Conservation (phyloP, 495 filamentous ascomycete genomes). For the Penicillium waksmanii region DNA sequence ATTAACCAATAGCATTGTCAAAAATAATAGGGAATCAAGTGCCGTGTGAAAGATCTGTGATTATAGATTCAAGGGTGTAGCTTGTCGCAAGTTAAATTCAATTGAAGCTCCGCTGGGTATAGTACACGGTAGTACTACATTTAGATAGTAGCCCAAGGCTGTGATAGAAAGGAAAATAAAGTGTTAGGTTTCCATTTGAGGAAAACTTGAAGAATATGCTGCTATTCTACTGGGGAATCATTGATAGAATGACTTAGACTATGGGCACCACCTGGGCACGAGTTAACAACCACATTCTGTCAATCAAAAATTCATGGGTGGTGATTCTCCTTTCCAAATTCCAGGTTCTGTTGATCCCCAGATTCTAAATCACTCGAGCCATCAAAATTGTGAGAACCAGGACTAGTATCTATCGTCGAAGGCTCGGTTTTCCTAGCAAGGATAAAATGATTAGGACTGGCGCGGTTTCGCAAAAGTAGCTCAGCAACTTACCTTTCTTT, state of each 20-base stretch:
- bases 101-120: neutral
- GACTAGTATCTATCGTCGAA: neutral
- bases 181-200: too few species aligned
- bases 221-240: too few species aligned
- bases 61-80: too few species aligned
- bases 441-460: neutral
- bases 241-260: too few species aligned
- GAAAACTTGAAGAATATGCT: too few species aligned
- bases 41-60: too few species aligned
- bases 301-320: neutral
- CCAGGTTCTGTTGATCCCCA: neutral
- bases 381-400: constrained; percentile 6
- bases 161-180: too few species aligned
- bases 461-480: neutral
- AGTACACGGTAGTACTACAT: neutral
- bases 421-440: constrained; percentile 9
- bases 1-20: too few species aligned
- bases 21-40: too few species aligned
- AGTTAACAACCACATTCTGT: too few species aligned
- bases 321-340: neutral
- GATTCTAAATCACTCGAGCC: constrained; percentile 12
- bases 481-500: constrained; percentile 27
- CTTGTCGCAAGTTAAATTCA: neutral
- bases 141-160: too few species aligned
- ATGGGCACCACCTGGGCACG: too few species aligned